Conservation (phyloP, 1,284 basidiomycete genomes). For the Sanghuangporus baumii region DNA sequence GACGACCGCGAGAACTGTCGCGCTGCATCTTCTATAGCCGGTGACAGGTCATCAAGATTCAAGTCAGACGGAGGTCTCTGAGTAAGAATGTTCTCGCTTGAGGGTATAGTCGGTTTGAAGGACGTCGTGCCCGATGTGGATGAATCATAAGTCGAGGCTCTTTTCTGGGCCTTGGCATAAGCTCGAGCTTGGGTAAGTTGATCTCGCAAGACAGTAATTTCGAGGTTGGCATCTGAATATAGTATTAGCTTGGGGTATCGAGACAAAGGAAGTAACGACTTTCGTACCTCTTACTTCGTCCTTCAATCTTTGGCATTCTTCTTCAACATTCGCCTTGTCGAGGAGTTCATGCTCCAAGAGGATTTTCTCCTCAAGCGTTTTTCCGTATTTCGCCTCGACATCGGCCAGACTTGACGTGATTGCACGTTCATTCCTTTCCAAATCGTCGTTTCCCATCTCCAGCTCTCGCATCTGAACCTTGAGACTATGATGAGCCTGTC, state of each 20-base stretch:
- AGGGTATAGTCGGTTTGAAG: conserved; percentile 23
- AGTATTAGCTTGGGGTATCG: conserved; percentile 22
- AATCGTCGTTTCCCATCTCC: conserved; percentile 94
- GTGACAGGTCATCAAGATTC: conserved; percentile 50
- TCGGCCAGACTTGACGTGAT: conserved; percentile 90
- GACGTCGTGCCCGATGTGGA: conserved; percentile 26
- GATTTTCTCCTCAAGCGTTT: conserved; percentile 93
- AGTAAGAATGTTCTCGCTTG: conserved; percentile 32
- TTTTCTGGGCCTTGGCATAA: conserved; percentile 24
- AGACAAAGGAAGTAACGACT: conserved; percentile 2
- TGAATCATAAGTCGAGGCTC: conserved; percentile 22
- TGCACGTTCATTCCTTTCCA: conserved; percentile 88
- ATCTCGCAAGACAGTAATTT: conserved; percentile 78
- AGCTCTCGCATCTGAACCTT: conserved; percentile 83
- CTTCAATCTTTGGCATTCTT: conserved; percentile 87
- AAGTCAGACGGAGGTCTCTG: conserved; percentile 58
- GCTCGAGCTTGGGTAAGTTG: conserved; percentile 46
- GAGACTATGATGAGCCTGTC: conserved; percentile 74
- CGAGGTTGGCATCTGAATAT: conserved; percentile 72
- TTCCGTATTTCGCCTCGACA: conserved; percentile 86
- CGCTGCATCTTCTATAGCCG: neutral
- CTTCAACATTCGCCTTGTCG: conserved; percentile 85
- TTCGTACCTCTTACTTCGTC: conserved; percentile 87
- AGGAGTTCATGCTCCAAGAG: conserved; percentile 95
- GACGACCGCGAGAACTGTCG: conserved; percentile 23